Base-by-base conservation (phyloP, 441 rosid species). In the Populus tomentosa region DNA sequence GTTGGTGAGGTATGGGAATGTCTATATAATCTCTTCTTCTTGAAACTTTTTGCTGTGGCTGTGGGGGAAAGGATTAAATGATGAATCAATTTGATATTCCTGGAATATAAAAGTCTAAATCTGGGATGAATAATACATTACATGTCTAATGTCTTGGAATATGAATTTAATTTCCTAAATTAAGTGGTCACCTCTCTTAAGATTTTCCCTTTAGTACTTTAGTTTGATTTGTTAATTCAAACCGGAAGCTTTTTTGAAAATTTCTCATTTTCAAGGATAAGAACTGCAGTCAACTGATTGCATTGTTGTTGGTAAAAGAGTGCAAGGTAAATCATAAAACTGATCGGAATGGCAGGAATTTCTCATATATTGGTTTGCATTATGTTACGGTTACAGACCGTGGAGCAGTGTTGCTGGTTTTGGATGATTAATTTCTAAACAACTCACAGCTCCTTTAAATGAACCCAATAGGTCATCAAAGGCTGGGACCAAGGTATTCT, bases 401-500 rank as follows among this genome's bases (percentile, higher is more conserved):
- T 2, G 63, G 63, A 20, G 62, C 50, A 40, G 13, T 40, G 16
- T 13, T 40, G 50, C 50, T 36, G 40, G 40, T 36, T 28, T 74
- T 20, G 28, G 62, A 24, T 16, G 24, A 14, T 38, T 18, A 68
- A 59, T 2, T 68, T 21, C 67, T 20, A 23, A 35, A 0, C 10
- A 46, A 42, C 30, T 10, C 14, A 40, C 71, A 28, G 24, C 3
- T 79, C 16, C 20, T 59, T 53, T 50, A 20, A 7, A 63, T 68
- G 66, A 74, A 61, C 50, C 6, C 13, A 11, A 77, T 53, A 94
- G 98, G 97, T 93, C 61, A 95, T 95, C 30, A 90, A 83, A 86
- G 98, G 98, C 30, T 95, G 98, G 98, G 98, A 95, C 71, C 86
- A 86, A 76, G 98, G 98, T 18, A 93, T 95, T 67, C 40, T 91